Evolutionary conservation across 352 stramenopile genomes (phyloP), one percentile per base, ranked within the genome.

Genomic region (Pythium periplocum): DNA sequence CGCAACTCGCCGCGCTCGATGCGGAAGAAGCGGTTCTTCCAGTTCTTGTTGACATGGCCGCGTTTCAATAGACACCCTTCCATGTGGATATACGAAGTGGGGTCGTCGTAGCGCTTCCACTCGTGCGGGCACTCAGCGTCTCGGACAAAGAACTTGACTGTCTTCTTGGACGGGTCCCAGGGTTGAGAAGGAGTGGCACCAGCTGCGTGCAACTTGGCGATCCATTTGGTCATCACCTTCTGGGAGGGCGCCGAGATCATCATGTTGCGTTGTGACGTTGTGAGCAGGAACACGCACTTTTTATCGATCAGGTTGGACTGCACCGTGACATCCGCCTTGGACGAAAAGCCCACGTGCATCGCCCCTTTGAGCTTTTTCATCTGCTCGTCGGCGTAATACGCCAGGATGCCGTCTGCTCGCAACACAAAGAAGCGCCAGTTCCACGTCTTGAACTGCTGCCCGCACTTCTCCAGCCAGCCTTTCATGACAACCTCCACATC

Each of bases 361-460:
- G 78, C 80, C 2, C 85, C 85, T 42, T 95, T 95, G 12, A 83
- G 66, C 64, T 85, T 89, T 52, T 76, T 78, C 39, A 84, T 69
- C 38, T 78, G 72, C 53, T 90, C 78, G 55, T 91, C 78, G 1
- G 64, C 71, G 55, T 91, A 95, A 53, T 94, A 94, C 6, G 77
- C 83, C 51, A 95, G 68, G 45, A 90, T 74, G 35, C 85, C 81
- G 61, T 93, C 83, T 45, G 84, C 68, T 12, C 80, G 77, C 43
- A 95, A 66, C 47, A 93, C 85, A 51, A 95, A 95, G 68, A 90
- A 93, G 41, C 83, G 80, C 82, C 75, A 91, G 58, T 95, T 92
- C 85, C 85, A 93, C 47, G 85, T 93, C 75, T 95, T 93, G 63
- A 95, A 90, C 53, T 88, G 80, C 63, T 92, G 81, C 1, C 85